Conservation (phyloP, 1,139 yeast genomes). For the Yarrowia galli region DNA sequence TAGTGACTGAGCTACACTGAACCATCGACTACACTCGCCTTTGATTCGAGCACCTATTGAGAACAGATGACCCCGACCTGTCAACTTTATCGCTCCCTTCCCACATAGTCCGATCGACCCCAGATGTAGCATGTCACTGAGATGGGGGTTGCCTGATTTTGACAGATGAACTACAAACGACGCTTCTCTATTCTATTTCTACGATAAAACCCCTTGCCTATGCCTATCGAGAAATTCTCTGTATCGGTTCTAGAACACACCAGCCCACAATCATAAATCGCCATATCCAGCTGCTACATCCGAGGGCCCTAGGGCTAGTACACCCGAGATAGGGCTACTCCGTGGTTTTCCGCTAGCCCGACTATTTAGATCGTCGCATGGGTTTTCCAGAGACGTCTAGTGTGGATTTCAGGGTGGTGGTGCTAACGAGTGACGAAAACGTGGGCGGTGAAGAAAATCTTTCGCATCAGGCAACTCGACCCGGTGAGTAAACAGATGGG, state of each 20-base stretch:
- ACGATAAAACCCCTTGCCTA: not conserved
- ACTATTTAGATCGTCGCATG: conserved; percentile 2
- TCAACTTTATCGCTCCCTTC: not conserved
- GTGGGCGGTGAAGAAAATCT: not conserved
- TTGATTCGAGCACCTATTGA: too few relatives aligned
- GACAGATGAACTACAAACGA: too few relatives aligned
- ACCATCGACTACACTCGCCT: too few relatives aligned
- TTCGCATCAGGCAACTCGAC: not conserved
- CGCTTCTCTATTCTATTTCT: too few relatives aligned
- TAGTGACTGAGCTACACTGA: too few relatives aligned
- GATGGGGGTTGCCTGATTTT: too few relatives aligned
- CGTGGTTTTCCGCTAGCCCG: conserved; percentile 1
- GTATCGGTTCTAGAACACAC: not conserved
- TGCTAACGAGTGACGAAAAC: not conserved
- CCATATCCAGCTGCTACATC: not conserved
- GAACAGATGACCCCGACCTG: not conserved
- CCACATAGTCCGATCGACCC: not conserved
- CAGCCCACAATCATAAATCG: not conserved
- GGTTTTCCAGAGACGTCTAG: conserved; percentile 13
- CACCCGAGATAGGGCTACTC: conserved; percentile 8
- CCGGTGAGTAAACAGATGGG: not conserved
- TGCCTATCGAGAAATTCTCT: not conserved
- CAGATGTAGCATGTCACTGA: not conserved
- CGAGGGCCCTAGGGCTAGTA: too few relatives aligned
- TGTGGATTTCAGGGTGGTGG: conserved; percentile 2